These are phyloP conservation scores for Phytophthora parvispora DNA, from an alignment of 352 stramenopile genomes.

Conservation along the genomic window DNA sequence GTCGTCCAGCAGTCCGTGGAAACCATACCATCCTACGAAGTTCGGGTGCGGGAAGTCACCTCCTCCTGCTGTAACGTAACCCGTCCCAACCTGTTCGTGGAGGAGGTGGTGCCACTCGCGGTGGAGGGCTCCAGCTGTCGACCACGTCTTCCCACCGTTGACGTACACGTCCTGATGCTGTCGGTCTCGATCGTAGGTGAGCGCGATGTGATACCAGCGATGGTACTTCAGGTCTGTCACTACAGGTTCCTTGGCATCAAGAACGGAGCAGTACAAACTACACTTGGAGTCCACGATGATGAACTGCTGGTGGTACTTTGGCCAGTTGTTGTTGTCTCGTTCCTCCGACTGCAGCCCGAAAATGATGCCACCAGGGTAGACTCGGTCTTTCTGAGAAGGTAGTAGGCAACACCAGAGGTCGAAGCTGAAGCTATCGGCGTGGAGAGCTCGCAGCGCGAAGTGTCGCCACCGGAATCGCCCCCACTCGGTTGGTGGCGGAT, in stretches of 20 bases:
- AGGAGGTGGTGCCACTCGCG: constrained; percentile 47
- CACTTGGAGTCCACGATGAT: constrained; percentile 45
- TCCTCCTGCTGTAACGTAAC: constrained; percentile 37
- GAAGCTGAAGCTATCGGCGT: constrained; percentile 41
- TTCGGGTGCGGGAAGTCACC: constrained; percentile 30
- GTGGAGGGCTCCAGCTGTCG: constrained; percentile 24
- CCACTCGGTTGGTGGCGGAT: constrained; percentile 28
- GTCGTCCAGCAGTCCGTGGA: constrained; percentile 53
- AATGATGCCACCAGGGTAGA: constrained; percentile 41
- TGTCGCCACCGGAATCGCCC: constrained; percentile 26
- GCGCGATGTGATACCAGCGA: constrained; percentile 56
- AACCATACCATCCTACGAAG: constrained; percentile 54
- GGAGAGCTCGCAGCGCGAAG: constrained; percentile 22
- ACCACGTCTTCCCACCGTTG: constrained; percentile 38
- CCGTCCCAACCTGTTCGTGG: constrained; percentile 52
- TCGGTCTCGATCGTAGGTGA: constrained; percentile 40
- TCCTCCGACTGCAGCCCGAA: constrained; percentile 52
- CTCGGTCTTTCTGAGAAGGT: constrained; percentile 4
- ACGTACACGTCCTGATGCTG: constrained; percentile 49
- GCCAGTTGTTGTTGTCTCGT: constrained; percentile 36
- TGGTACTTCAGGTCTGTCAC: constrained; percentile 26
- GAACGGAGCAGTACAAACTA: constrained; percentile 57
- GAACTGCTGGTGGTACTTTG: constrained; percentile 56
- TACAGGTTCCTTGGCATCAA: constrained; percentile 38
- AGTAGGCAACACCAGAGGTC: constrained; percentile 52